Percentiles rank a stretch among this genome's conserved stretches.
These are phyloP conservation scores for Ophiocordyceps australis DNA, from an alignment of 2,329 filamentous ascomycete species.

Conservation along the genomic window DNA sequence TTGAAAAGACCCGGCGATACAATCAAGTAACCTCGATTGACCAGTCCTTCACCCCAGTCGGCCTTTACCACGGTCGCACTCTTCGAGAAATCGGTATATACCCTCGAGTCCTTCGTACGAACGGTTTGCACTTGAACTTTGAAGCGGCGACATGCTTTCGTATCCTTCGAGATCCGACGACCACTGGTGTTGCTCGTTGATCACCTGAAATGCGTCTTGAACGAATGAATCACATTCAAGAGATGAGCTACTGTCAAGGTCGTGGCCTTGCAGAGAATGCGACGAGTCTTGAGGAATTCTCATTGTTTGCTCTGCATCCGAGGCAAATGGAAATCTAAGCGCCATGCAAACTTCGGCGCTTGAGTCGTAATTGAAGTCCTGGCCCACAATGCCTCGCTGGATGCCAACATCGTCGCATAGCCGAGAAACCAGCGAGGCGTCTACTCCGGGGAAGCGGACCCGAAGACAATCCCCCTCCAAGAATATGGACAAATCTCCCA, in stretches of 20 bases:
- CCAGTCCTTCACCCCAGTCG: constrained; percentile 11
- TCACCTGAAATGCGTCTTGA: constrained; percentile 20
- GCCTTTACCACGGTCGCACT: constrained; percentile 28
- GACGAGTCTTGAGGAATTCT: constrained; percentile 30
- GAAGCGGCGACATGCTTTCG: constrained; percentile 27
- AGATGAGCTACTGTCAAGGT: constrained; percentile 13
- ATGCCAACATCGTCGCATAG: constrained; percentile 82
- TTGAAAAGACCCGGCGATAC: too few species aligned
- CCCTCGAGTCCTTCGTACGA: constrained; percentile 37
- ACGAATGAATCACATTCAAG: constrained; percentile 16
- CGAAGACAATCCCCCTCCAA: constrained; percentile 53
- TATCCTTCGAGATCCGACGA: constrained; percentile 27
- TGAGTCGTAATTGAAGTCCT: constrained; percentile 58
- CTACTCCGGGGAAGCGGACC: constrained; percentile 81
- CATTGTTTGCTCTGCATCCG: constrained; percentile 22
- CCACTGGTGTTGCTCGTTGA: constrained; percentile 29
- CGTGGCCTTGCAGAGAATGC: constrained; percentile 23
- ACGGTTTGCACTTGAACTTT: constrained; percentile 24
- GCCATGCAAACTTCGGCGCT: constrained; percentile 54
- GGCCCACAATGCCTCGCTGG: constrained; percentile 55
- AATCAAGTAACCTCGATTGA: too few species aligned
- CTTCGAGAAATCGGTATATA: constrained; percentile 38
- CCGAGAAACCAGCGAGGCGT: constrained; percentile 61
- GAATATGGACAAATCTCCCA: constrained; percentile 72
- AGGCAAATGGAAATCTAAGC: constrained; percentile 73